These are phyloP conservation scores for Bertia moriformis DNA, from an alignment of 2,329 filamentous ascomycete genomes.

Conservation along the genomic window DNA sequence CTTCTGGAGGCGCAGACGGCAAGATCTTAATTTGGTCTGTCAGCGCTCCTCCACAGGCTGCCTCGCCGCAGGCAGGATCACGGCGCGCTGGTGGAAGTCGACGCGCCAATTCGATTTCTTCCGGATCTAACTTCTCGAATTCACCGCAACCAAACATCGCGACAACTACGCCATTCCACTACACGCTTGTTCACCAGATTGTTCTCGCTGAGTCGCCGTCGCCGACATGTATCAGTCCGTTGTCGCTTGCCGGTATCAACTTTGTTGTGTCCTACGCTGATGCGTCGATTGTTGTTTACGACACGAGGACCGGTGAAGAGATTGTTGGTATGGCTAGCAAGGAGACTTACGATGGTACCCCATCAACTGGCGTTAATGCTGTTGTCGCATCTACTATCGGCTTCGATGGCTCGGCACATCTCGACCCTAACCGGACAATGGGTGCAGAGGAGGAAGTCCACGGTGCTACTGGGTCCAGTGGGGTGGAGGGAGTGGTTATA, in stretches of 20 bases:
- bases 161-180: slow-evolving; percentile 72
- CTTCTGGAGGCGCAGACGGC: slow-evolving; percentile 80
- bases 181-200: slow-evolving; percentile 80
- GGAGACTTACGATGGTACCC: slow-evolving; percentile 82
- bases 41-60: slow-evolving; percentile 73
- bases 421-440: slow-evolving; percentile 45
- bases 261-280: slow-evolving; percentile 92
- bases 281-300: slow-evolving; percentile 78
- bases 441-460: slow-evolving; percentile 60
- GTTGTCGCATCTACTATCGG: slow-evolving; percentile 77
- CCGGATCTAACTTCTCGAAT: slow-evolving; percentile 79
- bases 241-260: slow-evolving; percentile 68
- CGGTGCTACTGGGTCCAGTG: slow-evolving; percentile 70
- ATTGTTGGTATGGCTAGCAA: slow-evolving; percentile 83
- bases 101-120: slow-evolving; percentile 83
- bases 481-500: slow-evolving; percentile 85
- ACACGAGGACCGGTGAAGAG: slow-evolving; percentile 82
- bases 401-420: slow-evolving; percentile 55
- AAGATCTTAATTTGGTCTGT: slow-evolving; percentile 89
- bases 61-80: slow-evolving; percentile 60
- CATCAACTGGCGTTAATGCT: slow-evolving; percentile 69
- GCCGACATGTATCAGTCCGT: slow-evolving; percentile 81
- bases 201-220: slow-evolving; percentile 52
- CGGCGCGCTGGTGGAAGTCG: slow-evolving; percentile 58
- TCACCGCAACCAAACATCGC: slow-evolving; percentile 80